Base-by-base conservation (phyloP, 2,329 filamentous ascomycete species). In the Leptographium procerum region DNA sequence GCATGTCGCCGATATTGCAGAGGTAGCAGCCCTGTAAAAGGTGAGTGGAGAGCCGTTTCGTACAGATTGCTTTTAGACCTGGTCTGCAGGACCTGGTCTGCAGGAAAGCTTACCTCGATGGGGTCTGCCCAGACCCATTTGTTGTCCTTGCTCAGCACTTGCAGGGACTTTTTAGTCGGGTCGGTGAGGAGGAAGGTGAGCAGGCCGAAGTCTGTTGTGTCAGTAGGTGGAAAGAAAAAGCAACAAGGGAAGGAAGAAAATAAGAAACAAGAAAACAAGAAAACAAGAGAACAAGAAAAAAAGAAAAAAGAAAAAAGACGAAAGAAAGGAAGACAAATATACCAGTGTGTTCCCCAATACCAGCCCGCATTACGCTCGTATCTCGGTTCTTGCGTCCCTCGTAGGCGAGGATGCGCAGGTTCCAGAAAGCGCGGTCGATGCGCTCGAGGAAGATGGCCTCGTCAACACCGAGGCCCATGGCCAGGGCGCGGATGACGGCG, bases 1-100 rank as follows among this genome's bases (percentile, higher is more conserved):
- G 69, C 58, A 77, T 78, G 62, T 80, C 77, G 1, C 75, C 77
- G 60, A 79, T 78, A 56, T 80, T 80, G 31, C 80, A 74, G 1
- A 80, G 74, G 3, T 78, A 65, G 1, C 76, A 77, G 0, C 73
- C 74, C 31, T 72, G 67, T 26, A 26, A 26, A 22, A n/a, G n/a
- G 26, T 33, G 3, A 53, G 9, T 19, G 22, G 11, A n/a, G 19
- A 19, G n/a, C n/a, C n/a, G n/a, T n/a, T n/a, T n/a, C n/a, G n/a
- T n/a, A n/a, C n/a, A n/a, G n/a, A n/a, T n/a, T n/a, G n/a, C n/a
- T n/a, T n/a, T n/a, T n/a, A n/a, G n/a, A n/a, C n/a, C n/a, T n/a
- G n/a, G n/a, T n/a, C n/a, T n/a, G n/a, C n/a, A n/a, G n/a, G n/a
- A n/a, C n/a, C n/a, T n/a, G n/a, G n/a, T n/a, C 33, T 36, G 34